Conservation (phyloP, 2,329 filamentous ascomycete species). For the Colletotrichum sp. region DNA sequence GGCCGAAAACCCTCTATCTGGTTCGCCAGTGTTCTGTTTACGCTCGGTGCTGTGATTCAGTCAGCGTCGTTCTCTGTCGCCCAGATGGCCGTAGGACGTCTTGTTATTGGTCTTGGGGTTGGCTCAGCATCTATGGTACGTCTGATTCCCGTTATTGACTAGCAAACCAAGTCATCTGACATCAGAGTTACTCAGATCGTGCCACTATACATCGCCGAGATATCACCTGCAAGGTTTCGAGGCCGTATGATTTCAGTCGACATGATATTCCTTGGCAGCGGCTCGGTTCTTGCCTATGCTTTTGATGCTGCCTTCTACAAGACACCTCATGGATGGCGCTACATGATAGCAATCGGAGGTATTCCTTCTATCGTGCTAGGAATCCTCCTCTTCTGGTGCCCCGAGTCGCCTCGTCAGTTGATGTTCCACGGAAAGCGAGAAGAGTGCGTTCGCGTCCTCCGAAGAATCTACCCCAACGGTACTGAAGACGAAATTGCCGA, state of each 20-base stretch:
- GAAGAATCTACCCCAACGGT: neutral
- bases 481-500: constrained; percentile 31
- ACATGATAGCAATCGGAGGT: constrained; percentile 7
- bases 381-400: constrained; percentile 15
- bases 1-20: constrained; percentile 17
- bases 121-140: constrained; percentile 45
- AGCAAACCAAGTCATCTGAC: neutral
- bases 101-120: constrained; percentile 42
- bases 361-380: constrained; percentile 25
- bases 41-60: constrained; percentile 24
- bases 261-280: constrained; percentile 26
- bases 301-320: constrained; percentile 37
- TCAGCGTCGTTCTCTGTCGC: constrained; percentile 21
- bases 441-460: constrained; percentile 25
- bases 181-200: neutral
- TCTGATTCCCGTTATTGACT: neutral
- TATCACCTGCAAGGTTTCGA: constrained; percentile 25
- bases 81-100: constrained; percentile 25
- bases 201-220: constrained; percentile 28
- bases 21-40: constrained; percentile 22
- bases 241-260: constrained; percentile 29
- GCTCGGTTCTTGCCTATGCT: constrained; percentile 24
- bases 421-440: constrained; percentile 34
- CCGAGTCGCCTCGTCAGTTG: constrained; percentile 22
- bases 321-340: constrained; percentile 30